Evolutionary conservation across 495 filamentous ascomycete genomes (phyloP), one percentile per base, ranked within the genome.

Genomic region (Aspergillus carlsbadensis): DNA sequence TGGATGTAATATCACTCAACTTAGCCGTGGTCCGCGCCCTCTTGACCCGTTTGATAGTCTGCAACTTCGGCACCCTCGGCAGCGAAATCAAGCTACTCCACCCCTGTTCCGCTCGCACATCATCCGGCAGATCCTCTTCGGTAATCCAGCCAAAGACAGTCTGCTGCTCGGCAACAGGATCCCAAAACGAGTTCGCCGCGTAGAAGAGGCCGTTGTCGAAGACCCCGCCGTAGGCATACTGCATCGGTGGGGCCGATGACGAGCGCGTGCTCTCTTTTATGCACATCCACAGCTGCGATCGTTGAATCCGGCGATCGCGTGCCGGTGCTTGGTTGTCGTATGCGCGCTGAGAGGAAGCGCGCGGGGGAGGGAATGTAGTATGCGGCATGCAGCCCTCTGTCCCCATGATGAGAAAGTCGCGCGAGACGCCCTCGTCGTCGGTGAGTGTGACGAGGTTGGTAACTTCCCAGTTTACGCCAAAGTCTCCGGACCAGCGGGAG

Each of bases 391-490:
- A 52, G 3, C 48, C 48, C 15, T 52, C 48, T 1, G 36, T 29
- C 0, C 48, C 48, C 48, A 52, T 52, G 36, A 52, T 41, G n/a
- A 41, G 35, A n/a, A 52, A 52, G 33, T 58, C 20, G 40, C 78
- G 74, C 4, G 63, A 61, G 3, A 62, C 45, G 7, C 69, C 67
- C 4, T 70, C 72, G n/a, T 66, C 60, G 7, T 68, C 62, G 6
- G 58, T 46, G 15, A 84, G 63, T 0, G 75, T 74, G 45, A 78
- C 73, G 49, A 81, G 71, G 26, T 78, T 81, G 6, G 69, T 69
- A n/a, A 83, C 79, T 62, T 85, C 81, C 67, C 82, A 84, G 63
- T 84, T 85, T 46, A 76, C 78, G 0, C 76, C 80, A 36, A 78
- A 73, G n/a, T 76, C 71, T 3, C 79, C 78, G 0, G 79, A 76